A percentile compares a stretch with the other conserved stretches of the same genome.
phyloP scores from a whole-genome alignment of 441 rosid species.

The Populus hybrid region DNA sequence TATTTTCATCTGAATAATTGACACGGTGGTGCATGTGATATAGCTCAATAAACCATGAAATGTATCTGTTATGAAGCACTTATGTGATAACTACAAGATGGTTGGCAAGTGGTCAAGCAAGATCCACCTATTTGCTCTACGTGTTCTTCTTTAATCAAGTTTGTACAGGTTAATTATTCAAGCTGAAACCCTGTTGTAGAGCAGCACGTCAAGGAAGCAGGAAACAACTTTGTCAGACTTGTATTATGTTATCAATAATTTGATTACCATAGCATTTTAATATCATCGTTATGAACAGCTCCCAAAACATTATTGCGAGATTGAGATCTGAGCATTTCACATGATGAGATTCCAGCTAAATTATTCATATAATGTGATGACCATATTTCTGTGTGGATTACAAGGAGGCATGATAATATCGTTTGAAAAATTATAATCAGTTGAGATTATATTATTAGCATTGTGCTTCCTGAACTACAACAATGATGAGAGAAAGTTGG shows the following conservation, averaged over 20 bases:
- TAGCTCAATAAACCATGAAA: too few species aligned
- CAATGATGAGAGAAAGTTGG: constrained; percentile 1
- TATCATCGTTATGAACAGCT: not conserved
- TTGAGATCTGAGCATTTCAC: not conserved
- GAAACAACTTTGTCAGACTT: not conserved
- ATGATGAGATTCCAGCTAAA: not conserved
- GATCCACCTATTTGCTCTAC: too few species aligned
- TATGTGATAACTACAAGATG: too few species aligned
- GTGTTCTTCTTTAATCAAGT: too few species aligned
- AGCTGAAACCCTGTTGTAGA: not conserved
- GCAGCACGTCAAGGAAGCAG: not conserved
- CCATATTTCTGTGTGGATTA: not conserved
- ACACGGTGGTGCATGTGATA: too few species aligned
- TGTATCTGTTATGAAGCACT: too few species aligned
- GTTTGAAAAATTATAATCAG: not conserved
- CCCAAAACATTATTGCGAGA: not conserved
- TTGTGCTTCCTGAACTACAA: not conserved
- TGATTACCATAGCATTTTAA: not conserved
- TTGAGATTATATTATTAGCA: not conserved
- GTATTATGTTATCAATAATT: not conserved
- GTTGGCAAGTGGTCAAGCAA: too few species aligned
- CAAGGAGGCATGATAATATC: not conserved
- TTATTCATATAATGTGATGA: not conserved
- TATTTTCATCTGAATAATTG: too few species aligned
- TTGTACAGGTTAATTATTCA: too few species aligned